Evolutionary conservation across 2,329 filamentous ascomycete genomes (phyloP), one percentile per base, ranked within the genome.

Genomic region (Monosporascus sp.): DNA sequence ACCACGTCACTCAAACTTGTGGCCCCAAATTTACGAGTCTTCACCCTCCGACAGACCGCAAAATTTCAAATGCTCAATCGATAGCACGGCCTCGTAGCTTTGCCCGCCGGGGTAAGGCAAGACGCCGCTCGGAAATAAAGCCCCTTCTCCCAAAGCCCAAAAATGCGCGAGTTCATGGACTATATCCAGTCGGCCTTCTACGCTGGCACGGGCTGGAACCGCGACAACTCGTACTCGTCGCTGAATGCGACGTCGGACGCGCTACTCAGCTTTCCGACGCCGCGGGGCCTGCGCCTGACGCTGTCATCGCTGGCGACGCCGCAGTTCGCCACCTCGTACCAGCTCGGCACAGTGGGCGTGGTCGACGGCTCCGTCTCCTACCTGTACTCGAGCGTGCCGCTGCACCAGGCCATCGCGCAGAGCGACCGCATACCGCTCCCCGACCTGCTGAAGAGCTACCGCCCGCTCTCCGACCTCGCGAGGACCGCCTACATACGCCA

Each of bases 301-400:
- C 83, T 97, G 54, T 96, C 93, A 7, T 95, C 94, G 7, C 86
- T 99, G 31, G 90, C 92, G 7, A 92, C 92, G 19, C 87, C 91
- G 8, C 91, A 96, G 70, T 97, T 97, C 65, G 93, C 92, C 24
- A 96, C 92, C 17, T 93, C 91, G 38, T 99, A 99, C 72, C 88
- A 90, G 43, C 83, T 99, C 45, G 91, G 91, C 56, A 95, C 87
- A 43, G 82, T 95, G 17, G 94, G 93, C 55, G 81, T 96, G 37
- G 92, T 99, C 50, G 93, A 97, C 74, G 94, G 94, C 69, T 96
- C 91, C n/a, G 83, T 99, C 53, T 96, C 92, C 16, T 99, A 97
- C 73, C 83, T 99, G 51, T 97, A 96, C 76, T 95, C 91, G 48
- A 96, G 91, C 3, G 79, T 94, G 8, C 86, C 91, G 14, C 80